Evolutionary conservation across 1,284 basidiomycete species (phyloP).

Genomic region (Naganishia cerealis): DNA sequence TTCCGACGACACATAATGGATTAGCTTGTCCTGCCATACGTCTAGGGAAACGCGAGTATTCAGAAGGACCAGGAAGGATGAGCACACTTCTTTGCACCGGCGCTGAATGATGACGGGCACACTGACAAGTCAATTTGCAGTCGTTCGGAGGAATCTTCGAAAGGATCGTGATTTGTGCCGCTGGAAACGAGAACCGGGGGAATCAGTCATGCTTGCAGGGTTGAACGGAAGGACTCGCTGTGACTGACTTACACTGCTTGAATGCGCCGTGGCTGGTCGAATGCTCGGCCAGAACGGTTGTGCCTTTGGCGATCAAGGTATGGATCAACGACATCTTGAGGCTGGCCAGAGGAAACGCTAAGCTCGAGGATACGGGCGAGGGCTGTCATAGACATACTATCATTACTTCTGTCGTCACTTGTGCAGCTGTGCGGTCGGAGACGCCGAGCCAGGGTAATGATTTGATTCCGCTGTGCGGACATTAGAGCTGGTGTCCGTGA

Average conservation of each 20-base stretch:
- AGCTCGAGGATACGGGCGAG: neutral
- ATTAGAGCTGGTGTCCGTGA: neutral
- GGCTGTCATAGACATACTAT: no score
- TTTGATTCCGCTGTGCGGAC: neutral
- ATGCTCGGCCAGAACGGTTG: conserved; percentile 78
- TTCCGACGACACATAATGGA: conserved; percentile 88
- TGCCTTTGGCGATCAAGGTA: conserved; percentile 78
- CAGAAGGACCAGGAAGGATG: conserved; percentile 7
- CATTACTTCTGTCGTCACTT: no score
- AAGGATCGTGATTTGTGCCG: conserved; percentile 85
- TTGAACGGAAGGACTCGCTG: neutral
- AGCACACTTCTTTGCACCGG: neutral
- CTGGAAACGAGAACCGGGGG: conserved; percentile 33
- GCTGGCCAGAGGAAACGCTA: neutral
- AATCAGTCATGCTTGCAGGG: neutral
- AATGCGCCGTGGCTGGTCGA: conserved; percentile 75
- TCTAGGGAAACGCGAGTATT: conserved; percentile 51
- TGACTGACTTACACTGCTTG: conserved; percentile 66
- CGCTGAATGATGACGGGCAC: neutral
- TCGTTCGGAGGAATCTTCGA: conserved; percentile 92
- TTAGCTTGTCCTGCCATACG: conserved; percentile 92
- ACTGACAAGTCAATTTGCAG: conserved; percentile 78
- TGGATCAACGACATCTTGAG: conserved; percentile 63
- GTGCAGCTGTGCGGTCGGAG: neutral
- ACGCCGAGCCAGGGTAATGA: neutral